A percentile compares a stretch with the other conserved stretches of the same genome.
phyloP scores from a whole-genome alignment of 2,329 filamentous ascomycete species.

The Aureobasidium lini region DNA sequence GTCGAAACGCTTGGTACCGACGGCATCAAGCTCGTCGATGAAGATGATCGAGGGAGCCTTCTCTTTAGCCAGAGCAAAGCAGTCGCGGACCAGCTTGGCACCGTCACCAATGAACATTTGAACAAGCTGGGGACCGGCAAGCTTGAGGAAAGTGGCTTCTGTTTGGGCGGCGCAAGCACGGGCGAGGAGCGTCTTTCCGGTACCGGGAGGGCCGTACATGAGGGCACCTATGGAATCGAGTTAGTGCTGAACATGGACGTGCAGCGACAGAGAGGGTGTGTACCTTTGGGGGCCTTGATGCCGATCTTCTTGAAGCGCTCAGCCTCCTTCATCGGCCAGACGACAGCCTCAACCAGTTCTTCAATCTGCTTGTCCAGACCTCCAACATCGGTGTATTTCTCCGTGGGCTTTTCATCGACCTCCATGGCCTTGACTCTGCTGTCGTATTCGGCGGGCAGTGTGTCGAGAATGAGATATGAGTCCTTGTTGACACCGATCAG shows the following conservation, averaged over 20 bases:
- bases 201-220: constrained; percentile 94
- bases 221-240: constrained; percentile 60
- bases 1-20: constrained; percentile 99
- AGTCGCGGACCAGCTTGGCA: constrained; percentile 94
- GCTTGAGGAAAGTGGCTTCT: constrained; percentile 96
- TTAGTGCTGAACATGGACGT: constrained; percentile 6
- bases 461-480: constrained; percentile 94
- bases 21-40: constrained; percentile 95
- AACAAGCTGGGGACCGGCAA: constrained; percentile 92
- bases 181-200: constrained; percentile 84
- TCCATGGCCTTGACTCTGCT: constrained; percentile 99
- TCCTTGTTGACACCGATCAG: constrained; percentile 99
- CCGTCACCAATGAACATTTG: constrained; percentile 99
- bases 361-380: constrained; percentile 98
- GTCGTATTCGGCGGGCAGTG: constrained; percentile 93
- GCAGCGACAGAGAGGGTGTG: constrained; percentile 17
- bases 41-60: constrained; percentile 99
- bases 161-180: constrained; percentile 96
- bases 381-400: constrained; percentile 97
- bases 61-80: constrained; percentile 95
- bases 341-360: constrained; percentile 94
- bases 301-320: constrained; percentile 99
- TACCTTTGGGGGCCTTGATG: constrained; percentile 98
- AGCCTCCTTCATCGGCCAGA: constrained; percentile 99
- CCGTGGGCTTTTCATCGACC: constrained; percentile 98